Conservation (phyloP, 208 protist genomes). For the Angomonas ambiguus region DNA sequence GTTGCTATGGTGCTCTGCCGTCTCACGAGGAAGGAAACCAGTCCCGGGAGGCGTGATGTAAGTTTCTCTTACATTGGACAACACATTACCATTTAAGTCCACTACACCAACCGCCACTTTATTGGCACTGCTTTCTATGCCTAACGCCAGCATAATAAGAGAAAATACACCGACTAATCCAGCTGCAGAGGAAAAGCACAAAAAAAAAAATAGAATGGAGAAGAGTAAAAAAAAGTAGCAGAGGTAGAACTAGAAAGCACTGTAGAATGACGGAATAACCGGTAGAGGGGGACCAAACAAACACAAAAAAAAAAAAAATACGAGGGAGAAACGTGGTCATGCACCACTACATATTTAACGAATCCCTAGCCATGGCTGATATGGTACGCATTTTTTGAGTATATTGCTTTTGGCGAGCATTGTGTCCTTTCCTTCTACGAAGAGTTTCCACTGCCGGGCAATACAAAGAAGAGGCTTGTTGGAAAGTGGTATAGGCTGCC, state of each 20-base stretch:
- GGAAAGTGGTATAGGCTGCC: constrained; percentile 27
- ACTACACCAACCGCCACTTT: constrained; percentile 99
- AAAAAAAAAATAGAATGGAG: not conserved
- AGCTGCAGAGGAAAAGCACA: not conserved
- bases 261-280: too few species aligned
- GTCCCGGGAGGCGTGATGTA: constrained; percentile 97
- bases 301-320: not conserved
- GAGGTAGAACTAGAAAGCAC: not conserved
- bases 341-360: constrained; percentile 20
- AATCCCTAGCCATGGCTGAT: constrained; percentile 18
- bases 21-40: constrained; percentile 99
- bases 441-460: constrained; percentile 35
- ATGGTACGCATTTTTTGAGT: constrained; percentile 33
- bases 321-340: not conserved
- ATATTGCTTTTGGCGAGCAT: constrained; percentile 31
- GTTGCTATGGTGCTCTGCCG: constrained; percentile 96
- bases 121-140: constrained; percentile 99
- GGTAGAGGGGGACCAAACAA: not conserved
- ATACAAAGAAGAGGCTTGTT: constrained; percentile 44
- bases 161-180: not conserved
- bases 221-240: not conserved
- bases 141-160: constrained; percentile 75
- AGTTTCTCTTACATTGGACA: constrained; percentile 96
- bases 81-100: constrained; percentile 87
- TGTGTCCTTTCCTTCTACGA: constrained; percentile 37